Conservation (phyloP, 2,329 filamentous ascomycete genomes). For the Cadophora gregata region DNA sequence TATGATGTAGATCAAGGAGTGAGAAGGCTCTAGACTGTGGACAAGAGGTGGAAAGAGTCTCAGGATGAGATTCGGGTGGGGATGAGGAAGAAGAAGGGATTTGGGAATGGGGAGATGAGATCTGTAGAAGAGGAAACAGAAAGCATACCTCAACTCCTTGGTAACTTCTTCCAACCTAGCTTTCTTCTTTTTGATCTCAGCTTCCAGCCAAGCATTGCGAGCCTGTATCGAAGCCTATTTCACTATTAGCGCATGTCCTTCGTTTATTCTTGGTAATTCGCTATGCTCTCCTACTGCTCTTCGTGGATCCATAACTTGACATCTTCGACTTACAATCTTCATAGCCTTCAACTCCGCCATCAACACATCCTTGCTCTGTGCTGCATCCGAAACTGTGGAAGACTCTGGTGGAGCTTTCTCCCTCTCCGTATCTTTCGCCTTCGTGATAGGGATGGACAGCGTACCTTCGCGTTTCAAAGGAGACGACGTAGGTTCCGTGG, state of each 20-base stretch:
- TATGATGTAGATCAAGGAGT: not conserved
- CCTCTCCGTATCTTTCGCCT: not conserved
- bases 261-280: not conserved
- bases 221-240: conserved; percentile 46
- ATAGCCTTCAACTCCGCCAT: conserved; percentile 42
- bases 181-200: conserved; percentile 40
- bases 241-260: not conserved
- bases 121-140: not conserved
- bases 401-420: not conserved
- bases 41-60: not conserved
- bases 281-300: too few species aligned
- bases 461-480: conserved; percentile 7
- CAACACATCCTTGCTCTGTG: conserved; percentile 36
- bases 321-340: conserved; percentile 39
- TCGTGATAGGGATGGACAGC: not conserved
- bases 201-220: conserved; percentile 53
- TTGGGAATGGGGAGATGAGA: not conserved
- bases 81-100: not conserved
- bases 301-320: not conserved
- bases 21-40: not conserved
- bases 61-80: not conserved
- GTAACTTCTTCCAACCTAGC: conserved; percentile 47
- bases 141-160: conserved; percentile 43
- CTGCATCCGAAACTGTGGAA: conserved; percentile 3
- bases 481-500: conserved; percentile 6